phyloP scores from a whole-genome alignment of 352 stramenopile genomes.

The Phytophthora fragariae region DNA sequence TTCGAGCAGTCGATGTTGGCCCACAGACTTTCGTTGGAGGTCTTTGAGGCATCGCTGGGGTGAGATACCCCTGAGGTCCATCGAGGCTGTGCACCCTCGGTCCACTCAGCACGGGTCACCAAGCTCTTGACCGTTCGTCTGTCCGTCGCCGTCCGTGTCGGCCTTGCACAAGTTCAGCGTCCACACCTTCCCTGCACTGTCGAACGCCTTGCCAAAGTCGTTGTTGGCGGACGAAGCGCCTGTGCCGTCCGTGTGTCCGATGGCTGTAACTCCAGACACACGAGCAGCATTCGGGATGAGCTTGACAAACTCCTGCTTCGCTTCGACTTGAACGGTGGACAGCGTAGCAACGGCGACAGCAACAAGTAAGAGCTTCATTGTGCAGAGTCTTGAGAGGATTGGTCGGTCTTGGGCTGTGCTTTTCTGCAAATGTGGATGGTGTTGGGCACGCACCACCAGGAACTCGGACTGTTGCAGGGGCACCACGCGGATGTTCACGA shows the following conservation, averaged over 20 bases:
- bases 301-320: constrained; percentile 25
- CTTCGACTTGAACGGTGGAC: background rate
- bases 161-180: constrained; percentile 33
- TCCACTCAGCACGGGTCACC: constrained; percentile 62
- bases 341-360: background rate
- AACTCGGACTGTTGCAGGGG: background rate
- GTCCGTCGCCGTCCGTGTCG: constrained; percentile 57
- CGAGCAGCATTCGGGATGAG: constrained; percentile 52
- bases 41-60: constrained; percentile 36
- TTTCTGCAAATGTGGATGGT: constrained; percentile 12
- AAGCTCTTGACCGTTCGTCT: constrained; percentile 67
- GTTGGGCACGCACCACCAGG: constrained; percentile 4
- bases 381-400: background rate
- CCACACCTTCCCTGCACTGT: constrained; percentile 18
- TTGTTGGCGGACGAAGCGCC: constrained; percentile 16
- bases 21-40: constrained; percentile 35
- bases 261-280: constrained; percentile 32
- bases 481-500: background rate
- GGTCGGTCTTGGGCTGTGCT: background rate
- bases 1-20: constrained; percentile 36
- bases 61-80: constrained; percentile 41
- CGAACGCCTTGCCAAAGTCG: constrained; percentile 27
- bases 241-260: constrained; percentile 44
- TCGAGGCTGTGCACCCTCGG: background rate
- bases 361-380: constrained; percentile 4